Evolutionary conservation across 768 basidiomycete genomes (phyloP), one percentile per base, ranked within the genome.

Genomic region (Sporobolomyces pararoseus): DNA sequence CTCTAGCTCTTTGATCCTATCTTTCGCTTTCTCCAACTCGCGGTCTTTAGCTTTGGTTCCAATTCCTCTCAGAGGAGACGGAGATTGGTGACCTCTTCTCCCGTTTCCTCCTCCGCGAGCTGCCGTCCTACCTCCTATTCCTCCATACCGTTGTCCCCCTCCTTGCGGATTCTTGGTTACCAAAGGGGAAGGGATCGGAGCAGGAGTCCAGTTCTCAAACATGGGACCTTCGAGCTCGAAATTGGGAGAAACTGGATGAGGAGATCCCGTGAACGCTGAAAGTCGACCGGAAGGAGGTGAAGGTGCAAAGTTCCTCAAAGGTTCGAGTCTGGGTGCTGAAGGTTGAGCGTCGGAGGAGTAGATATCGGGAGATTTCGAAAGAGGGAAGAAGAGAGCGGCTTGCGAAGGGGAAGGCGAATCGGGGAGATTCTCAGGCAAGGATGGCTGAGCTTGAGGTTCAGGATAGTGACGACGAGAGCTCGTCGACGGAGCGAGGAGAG

Each of bases 281-380:
- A 59, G 58, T 27, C 42, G n/a, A 25, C 29, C 58, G 25, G 58
- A 44, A 19, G 58, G 58, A 29, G 58, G 58, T 14, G 58, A 59
- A 59, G 39, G 58, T 7, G 3, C 2, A 27, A 59, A 27, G 13
- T 4, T 17, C 13, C 39, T 4, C n/a, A 23, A 3, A 39, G 58
- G 58, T 46, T 46, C 58, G 42, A 59, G 58, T 32, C 46, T 59
- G 14, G 58, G 39, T 31, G 58, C 25, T 21, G 39, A 16, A 25
- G 58, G 37, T 4, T 19, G 42, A 7, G n/a, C n/a, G n/a, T n/a
- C n/a, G n/a, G 25, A 27, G 23, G 42, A 27, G 9, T 10, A 5
- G 29, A 4, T 42, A 19, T 21, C 5, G 39, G 39, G 7, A 39
- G 10, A 34, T 42, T 17, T 42, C 7, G 27, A 34, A 13, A 35